Evolutionary conservation across 208 protist genomes (phyloP).

Genomic region (Crithidia acanthocephali): DNA sequence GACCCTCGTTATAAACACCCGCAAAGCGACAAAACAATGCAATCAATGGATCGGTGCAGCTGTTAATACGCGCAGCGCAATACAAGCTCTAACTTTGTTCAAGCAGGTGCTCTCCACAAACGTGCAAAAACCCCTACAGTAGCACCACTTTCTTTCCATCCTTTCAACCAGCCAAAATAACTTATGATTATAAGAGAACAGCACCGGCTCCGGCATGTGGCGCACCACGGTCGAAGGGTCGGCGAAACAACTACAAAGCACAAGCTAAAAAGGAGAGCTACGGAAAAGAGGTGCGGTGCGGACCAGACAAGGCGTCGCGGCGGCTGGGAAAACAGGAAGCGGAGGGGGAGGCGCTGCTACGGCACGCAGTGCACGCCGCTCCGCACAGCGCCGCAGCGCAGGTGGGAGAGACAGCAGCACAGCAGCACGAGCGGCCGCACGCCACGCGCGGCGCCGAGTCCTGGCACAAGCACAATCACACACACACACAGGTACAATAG

Average conservation of each 20-base stretch:
- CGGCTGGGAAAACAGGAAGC: background rate
- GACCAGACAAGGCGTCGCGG: background rate
- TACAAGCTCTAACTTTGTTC: too few relatives aligned
- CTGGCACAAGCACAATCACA: background rate
- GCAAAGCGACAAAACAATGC: too few relatives aligned
- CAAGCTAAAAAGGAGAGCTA: background rate
- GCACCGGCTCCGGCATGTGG: background rate
- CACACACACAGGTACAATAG: too few relatives aligned
- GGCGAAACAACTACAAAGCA: background rate
- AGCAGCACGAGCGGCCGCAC: background rate
- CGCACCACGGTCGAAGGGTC: background rate
- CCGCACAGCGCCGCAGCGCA: slow-evolving; percentile 1
- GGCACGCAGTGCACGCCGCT: background rate
- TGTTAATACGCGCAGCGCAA: too few relatives aligned
- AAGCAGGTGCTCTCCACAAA: too few relatives aligned
- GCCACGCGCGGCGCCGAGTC: background rate
- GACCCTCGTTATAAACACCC: too few relatives aligned
- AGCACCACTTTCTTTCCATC: too few relatives aligned
- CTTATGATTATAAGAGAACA: background rate
- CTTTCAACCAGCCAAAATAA: background rate
- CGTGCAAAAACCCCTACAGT: too few relatives aligned
- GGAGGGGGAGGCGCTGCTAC: too few relatives aligned
- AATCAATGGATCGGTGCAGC: too few relatives aligned
- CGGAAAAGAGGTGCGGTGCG: background rate
- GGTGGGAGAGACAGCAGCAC: background rate